phyloP scores from a whole-genome alignment of 1,284 basidiomycete species.

The Trichosporon sp. region DNA sequence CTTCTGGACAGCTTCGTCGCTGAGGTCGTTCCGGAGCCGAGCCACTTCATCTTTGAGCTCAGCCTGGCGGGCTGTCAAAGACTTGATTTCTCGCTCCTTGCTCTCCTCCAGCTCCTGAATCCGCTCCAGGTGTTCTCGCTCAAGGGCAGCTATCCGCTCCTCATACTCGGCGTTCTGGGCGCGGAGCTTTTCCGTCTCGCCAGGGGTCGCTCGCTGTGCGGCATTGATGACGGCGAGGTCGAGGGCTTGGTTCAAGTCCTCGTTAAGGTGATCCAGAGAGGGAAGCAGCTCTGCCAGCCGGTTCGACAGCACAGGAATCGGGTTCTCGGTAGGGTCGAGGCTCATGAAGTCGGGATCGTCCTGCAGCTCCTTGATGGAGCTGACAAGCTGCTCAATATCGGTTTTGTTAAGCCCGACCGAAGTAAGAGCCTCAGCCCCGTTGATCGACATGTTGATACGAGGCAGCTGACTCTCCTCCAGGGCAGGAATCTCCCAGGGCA shows the following conservation, averaged over 20 bases:
- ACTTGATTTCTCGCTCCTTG: slow-evolving; percentile 59
- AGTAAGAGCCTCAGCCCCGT: slow-evolving; percentile 48
- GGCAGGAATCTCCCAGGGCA: slow-evolving; percentile 65
- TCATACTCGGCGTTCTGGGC: slow-evolving; percentile 25
- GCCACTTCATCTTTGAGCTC: slow-evolving; percentile 55
- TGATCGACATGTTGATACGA: slow-evolving; percentile 68
- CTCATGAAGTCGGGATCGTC: slow-evolving; percentile 32
- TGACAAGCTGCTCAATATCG: slow-evolving; percentile 65
- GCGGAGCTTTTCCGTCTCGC: slow-evolving; percentile 9
- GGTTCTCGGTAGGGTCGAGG: slow-evolving; percentile 37
- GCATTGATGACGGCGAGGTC: slow-evolving; percentile 56
- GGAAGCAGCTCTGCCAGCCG: slow-evolving; percentile 63
- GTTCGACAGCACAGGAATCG: slow-evolving; percentile 60
- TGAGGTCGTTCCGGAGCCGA: slow-evolving; percentile 37
- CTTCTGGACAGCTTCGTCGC: slow-evolving; percentile 39
- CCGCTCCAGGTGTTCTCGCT: slow-evolving; percentile 51
- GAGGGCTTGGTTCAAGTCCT: slow-evolving; percentile 71
- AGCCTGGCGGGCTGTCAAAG: slow-evolving; percentile 62
- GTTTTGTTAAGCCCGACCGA: slow-evolving; percentile 57
- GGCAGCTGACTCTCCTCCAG: slow-evolving; percentile 50
- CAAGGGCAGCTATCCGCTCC: slow-evolving; percentile 25
- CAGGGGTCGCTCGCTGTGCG: background rate
- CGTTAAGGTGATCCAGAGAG: slow-evolving; percentile 70
- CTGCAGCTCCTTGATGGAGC: slow-evolving; percentile 59
- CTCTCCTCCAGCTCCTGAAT: slow-evolving; percentile 62